These are phyloP conservation scores for Trichoderma virens DNA, from an alignment of 495 filamentous ascomycete genomes.

Conservation along the genomic window DNA sequence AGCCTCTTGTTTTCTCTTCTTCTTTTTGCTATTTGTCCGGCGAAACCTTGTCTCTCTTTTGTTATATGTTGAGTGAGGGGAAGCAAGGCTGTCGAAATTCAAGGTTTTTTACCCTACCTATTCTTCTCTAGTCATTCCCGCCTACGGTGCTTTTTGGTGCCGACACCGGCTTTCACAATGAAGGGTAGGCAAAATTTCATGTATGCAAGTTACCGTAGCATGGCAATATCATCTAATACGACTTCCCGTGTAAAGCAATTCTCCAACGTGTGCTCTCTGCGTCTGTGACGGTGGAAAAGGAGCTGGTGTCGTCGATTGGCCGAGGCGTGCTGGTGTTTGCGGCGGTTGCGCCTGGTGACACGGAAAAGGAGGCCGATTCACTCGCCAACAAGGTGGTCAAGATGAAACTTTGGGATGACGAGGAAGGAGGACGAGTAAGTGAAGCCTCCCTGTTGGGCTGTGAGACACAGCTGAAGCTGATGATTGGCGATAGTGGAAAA, in stretches of 20 bases:
- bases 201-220: neutral
- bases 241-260: conserved; percentile 53
- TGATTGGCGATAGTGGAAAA: conserved; percentile 63
- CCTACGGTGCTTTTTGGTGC: neutral
- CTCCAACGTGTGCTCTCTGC: conserved; percentile 93
- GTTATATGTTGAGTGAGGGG: neutral
- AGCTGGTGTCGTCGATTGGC: conserved; percentile 82
- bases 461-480: neutral
- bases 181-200: conserved; percentile 1
- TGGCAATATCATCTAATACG: neutral
- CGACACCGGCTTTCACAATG: neutral
- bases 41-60: neutral
- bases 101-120: neutral
- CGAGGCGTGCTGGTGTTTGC: conserved; percentile 87
- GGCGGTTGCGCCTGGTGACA: conserved; percentile 85
- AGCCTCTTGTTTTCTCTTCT: neutral
- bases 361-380: conserved; percentile 74
- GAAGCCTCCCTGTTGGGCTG: neutral
- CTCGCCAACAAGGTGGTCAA: conserved; percentile 83
- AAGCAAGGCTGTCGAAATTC: neutral
- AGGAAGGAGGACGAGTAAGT: conserved; percentile 53
- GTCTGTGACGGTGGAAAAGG: conserved; percentile 93
- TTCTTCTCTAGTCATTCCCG: neutral
- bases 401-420: conserved; percentile 81
- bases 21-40: too few species aligned